Conservation (phyloP, 805 yeast genomes). For the Metschnikowia picachoensis region DNA sequence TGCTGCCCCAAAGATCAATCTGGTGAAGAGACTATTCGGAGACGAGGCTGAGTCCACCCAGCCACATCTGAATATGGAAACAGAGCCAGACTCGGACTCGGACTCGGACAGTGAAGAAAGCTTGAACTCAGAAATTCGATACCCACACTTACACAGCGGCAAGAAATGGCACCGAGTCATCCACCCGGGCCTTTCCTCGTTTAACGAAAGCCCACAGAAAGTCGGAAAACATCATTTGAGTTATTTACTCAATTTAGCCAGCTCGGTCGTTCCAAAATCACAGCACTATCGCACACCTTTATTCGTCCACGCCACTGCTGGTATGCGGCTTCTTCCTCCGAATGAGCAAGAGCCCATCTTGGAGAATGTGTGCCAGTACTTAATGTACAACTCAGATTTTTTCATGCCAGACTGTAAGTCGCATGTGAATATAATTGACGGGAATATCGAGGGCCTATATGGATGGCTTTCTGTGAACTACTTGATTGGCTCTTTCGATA, state of each 20-base stretch:
- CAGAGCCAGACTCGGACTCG: slow-evolving; percentile 13
- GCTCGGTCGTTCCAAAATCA: slow-evolving; percentile 52
- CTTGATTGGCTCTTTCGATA: slow-evolving; percentile 43
- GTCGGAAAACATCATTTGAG: slow-evolving; percentile 51
- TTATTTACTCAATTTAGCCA: slow-evolving; percentile 45
- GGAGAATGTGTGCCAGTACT: slow-evolving; percentile 46
- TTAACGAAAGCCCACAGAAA: slow-evolving; percentile 43
- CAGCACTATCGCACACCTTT: slow-evolving; percentile 64
- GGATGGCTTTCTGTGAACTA: slow-evolving; percentile 67
- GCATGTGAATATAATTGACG: slow-evolving; percentile 59
- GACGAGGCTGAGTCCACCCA: background rate
- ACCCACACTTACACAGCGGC: slow-evolving; percentile 31
- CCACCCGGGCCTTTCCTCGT: slow-evolving; percentile 53
- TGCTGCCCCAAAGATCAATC: slow-evolving; percentile 2
- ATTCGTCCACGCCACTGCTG: slow-evolving; percentile 68
- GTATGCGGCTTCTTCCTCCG: slow-evolving; percentile 56
- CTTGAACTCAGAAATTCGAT: background rate
- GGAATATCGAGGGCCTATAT: slow-evolving; percentile 62
- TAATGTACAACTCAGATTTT: slow-evolving; percentile 45
- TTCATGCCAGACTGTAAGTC: slow-evolving; percentile 58
- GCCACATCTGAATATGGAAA: background rate
- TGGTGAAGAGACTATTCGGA: slow-evolving; percentile 6
- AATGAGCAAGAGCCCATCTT: slow-evolving; percentile 46
- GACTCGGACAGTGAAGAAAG: slow-evolving; percentile 9
- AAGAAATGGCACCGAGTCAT: slow-evolving; percentile 49